Evolutionary conservation across 2,329 filamentous ascomycete species (phyloP).

Genomic region (Gaeumannomyces tritici): DNA sequence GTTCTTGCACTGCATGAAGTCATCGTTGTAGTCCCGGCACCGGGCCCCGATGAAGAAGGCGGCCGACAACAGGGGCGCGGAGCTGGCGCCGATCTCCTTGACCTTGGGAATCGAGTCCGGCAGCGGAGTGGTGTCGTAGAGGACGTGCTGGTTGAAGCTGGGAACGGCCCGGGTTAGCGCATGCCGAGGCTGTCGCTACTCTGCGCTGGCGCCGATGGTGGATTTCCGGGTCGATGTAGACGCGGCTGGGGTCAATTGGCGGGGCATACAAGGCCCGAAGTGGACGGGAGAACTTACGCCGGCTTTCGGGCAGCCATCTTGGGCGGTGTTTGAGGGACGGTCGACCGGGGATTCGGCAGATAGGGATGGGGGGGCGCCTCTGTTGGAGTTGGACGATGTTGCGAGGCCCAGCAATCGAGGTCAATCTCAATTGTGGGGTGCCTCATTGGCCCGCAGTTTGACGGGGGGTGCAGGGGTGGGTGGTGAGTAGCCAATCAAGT

Average conservation of each 20-base stretch:
- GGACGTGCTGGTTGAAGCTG: constrained; percentile 90
- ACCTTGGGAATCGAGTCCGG: constrained; percentile 87
- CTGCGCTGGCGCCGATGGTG: constrained; percentile 15
- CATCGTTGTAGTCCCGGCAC: constrained; percentile 93
- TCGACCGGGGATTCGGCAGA: neutral
- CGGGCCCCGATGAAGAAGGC: constrained; percentile 95
- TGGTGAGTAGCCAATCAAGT: constrained; percentile 11
- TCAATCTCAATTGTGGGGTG: constrained; percentile 1
- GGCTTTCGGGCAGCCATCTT: constrained; percentile 53
- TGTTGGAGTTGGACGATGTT: constrained; percentile 1
- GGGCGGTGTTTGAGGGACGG: constrained; percentile 22
- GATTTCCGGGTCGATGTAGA: neutral
- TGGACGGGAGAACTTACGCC: constrained; percentile 32
- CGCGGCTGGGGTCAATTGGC: constrained; percentile 9
- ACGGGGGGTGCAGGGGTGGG: neutral
- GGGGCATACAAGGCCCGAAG: neutral
- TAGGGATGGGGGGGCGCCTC: constrained; percentile 10
- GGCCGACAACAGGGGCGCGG: constrained; percentile 82
- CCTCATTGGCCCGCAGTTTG: constrained; percentile 11
- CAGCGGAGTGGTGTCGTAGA: constrained; percentile 93
- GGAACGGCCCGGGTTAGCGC: constrained; percentile 4
- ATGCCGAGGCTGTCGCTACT: neutral
- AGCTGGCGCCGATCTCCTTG: constrained; percentile 85
- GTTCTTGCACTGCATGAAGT: constrained; percentile 99
- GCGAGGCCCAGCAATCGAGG: neutral